Base-by-base conservation (phyloP, 2,329 filamentous ascomycete genomes). In the Beauveria medogensis region DNA sequence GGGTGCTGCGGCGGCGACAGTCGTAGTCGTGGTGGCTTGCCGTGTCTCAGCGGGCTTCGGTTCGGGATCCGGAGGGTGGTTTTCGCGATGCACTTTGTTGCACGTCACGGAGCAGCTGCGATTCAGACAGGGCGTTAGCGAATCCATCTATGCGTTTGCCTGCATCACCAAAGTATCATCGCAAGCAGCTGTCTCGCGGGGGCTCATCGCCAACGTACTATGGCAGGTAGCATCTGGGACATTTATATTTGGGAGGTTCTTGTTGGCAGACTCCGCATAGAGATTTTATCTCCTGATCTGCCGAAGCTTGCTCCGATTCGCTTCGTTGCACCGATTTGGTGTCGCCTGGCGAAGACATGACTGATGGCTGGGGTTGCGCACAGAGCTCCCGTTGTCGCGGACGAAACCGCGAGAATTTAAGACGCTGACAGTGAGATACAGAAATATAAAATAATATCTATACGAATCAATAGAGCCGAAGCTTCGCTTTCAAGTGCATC, bases 191-290 rank as follows among this genome's bases (percentile, higher is more conserved):
- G 34, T 37, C 34, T 16, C 34, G 14, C 12, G 5, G 34, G 34
- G 28, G 40, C 12, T 46, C 16, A 2, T 26, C 34, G 16, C 26
- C 14, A 24, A 72, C 83, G 68, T 74, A 87, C 85, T 85, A 87
- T 63, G 80, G 79, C 24, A 82, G 66, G 53, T 77, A 72, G 69
- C 85, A 88, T 30, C 77, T 77, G n/a, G 82, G 76, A 64, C 85
- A 88, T 67, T 85, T 87, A 71, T 88, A 88, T 69, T 84, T 87
- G 34, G 76, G 77, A 22, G 78, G 73, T 5, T 76, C 76, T 40
- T 70, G 67, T 30, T 79, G 69, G 69, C 85, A 88, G 37, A 85
- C 74, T 5, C 78, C 77, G 65, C 85, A 87, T 2, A 70, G 30
- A 18, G 58, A 41, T 18, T 54, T 54, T 18, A 10, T 4, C 16